Evolutionary conservation across 1,284 basidiomycete genomes (phyloP).

Genomic region (Microbotryum saponariae): DNA sequence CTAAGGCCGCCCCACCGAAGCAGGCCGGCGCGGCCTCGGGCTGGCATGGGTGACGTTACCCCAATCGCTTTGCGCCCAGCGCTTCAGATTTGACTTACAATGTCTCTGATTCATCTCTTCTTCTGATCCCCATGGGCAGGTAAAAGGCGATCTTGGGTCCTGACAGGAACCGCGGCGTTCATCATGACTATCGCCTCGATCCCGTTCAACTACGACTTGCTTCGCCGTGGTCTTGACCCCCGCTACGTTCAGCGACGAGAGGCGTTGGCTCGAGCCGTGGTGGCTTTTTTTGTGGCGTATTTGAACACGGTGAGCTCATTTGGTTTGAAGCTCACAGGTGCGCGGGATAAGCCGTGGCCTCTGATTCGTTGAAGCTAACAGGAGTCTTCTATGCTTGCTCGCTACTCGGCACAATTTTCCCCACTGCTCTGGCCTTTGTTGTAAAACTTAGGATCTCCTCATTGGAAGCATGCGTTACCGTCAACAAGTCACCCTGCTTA

Average conservation of each 20-base stretch:
- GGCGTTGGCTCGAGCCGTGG: conserved; percentile 30
- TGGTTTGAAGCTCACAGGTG: conserved; percentile 33
- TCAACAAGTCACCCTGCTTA: conserved; percentile 48
- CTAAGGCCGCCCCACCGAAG: too few species aligned
- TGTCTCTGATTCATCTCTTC: too few species aligned
- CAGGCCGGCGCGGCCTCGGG: too few species aligned
- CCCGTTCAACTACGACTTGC: conserved; percentile 48
- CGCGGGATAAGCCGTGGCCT: conserved; percentile 34
- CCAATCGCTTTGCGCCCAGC: too few species aligned
- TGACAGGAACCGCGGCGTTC: conserved; percentile 47
- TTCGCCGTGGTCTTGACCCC: conserved; percentile 35
- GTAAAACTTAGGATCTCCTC: conserved; percentile 40
- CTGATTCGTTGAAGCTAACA: conserved; percentile 47
- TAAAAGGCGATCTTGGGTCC: conserved; percentile 52
- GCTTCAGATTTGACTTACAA: too few species aligned
- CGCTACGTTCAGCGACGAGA: conserved; percentile 35
- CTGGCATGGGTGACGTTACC: too few species aligned
- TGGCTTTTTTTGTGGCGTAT: conserved; percentile 40
- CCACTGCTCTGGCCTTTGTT: conserved; percentile 16
- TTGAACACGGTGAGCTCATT: conserved; percentile 41
- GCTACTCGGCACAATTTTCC: conserved; percentile 3
- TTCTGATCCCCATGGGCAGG: conserved; percentile 3
- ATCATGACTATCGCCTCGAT: conserved; percentile 48
- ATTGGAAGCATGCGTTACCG: conserved; percentile 45
- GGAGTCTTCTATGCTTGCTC: conserved; percentile 46